Base-by-base conservation (phyloP, 257 asterid genomes). In the Fraxinus excelsior region DNA sequence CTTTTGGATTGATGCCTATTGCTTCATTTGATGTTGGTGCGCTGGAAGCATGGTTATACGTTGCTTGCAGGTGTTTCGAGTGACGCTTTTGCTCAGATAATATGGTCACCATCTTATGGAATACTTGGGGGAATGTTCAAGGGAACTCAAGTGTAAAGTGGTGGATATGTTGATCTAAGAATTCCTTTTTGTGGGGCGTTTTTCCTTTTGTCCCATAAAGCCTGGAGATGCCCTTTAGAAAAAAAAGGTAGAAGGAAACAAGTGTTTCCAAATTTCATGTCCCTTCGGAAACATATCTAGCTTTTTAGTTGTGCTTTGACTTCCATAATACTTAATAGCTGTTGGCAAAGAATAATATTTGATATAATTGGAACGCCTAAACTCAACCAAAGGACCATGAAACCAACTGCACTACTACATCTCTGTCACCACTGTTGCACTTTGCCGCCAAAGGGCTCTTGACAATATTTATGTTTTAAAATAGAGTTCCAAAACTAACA, bases 31-130 rank as follows among this genome's bases (percentile, higher is more conserved):
- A n/a, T n/a, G n/a, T n/a, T n/a, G n/a, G n/a, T n/a, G n/a, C n/a
- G n/a, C n/a, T n/a, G n/a, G n/a, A n/a, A n/a, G n/a, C n/a, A n/a
- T n/a, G n/a, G n/a, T n/a, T n/a, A n/a, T n/a, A n/a, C n/a, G n/a
- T n/a, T n/a, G n/a, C 60, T 75, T 56, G 75, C 38, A 34, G 53
- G 62, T 25, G 32, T 74, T 26, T 79, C 51, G 56, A 13, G 28
- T 35, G 74, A 34, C 9, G 13, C 12, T 7, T 26, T 37, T 67
- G 26, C 6, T 25, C 66, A 37, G 65, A 28, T 70, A 28, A 3
- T 70, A 23, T 11, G 32, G 2, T 14, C 67, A 34, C 23, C 69
- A 44, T 74, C 70, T 18, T 21, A 19, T 12, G 53, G 5, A 29
- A 1, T 46, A 49, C 67, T 26, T 16, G n/a, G 14, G 51, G 0